Evolutionary conservation across 23 red algal species (phyloP).

Genomic region (Gracilariopsis chorda): DNA sequence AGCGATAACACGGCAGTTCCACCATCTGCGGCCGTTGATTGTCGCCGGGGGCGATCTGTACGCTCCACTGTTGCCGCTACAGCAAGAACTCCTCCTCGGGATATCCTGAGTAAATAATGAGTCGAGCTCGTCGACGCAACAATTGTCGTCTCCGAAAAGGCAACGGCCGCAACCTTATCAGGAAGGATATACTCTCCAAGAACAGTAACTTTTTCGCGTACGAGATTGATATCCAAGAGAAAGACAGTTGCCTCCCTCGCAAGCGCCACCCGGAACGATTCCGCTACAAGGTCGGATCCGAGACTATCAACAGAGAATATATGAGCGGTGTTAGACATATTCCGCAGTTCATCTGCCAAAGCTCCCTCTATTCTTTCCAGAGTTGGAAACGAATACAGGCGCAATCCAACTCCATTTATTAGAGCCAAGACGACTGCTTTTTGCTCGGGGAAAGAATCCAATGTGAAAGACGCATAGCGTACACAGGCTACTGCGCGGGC

Average conservation of each 20-base stretch:
- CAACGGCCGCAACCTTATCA: slow-evolving; percentile 13
- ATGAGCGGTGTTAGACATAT: slow-evolving; percentile 25
- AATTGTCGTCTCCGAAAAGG: slow-evolving; percentile 61
- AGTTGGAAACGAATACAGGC: slow-evolving; percentile 29
- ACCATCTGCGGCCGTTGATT: slow-evolving; percentile 16
- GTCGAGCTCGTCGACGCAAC: slow-evolving; percentile 8
- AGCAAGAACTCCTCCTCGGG: slow-evolving; percentile 37
- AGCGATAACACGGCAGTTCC: slow-evolving; percentile 43
- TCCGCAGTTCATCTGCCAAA: slow-evolving; percentile 12
- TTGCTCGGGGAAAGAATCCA: slow-evolving; percentile 31
- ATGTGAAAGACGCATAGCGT: not conserved
- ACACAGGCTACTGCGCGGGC: slow-evolving; percentile 25
- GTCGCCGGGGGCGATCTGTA: not conserved
- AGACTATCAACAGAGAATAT: slow-evolving; percentile 57
- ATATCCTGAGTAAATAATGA: slow-evolving; percentile 57
- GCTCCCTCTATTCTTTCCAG: slow-evolving; percentile 26
- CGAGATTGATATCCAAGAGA: slow-evolving; percentile 42
- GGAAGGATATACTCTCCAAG: slow-evolving; percentile 23
- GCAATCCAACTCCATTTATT: not conserved
- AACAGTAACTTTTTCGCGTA: slow-evolving; percentile 9
- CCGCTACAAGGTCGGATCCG: slow-evolving; percentile 45
- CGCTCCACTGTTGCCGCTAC: slow-evolving; percentile 45
- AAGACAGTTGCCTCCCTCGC: slow-evolving; percentile 9
- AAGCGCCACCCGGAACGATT: slow-evolving; percentile 44
- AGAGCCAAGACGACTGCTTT: slow-evolving; percentile 25